Evolutionary conservation across 495 filamentous ascomycete genomes (phyloP).

Genomic region (Podospora didyma): DNA sequence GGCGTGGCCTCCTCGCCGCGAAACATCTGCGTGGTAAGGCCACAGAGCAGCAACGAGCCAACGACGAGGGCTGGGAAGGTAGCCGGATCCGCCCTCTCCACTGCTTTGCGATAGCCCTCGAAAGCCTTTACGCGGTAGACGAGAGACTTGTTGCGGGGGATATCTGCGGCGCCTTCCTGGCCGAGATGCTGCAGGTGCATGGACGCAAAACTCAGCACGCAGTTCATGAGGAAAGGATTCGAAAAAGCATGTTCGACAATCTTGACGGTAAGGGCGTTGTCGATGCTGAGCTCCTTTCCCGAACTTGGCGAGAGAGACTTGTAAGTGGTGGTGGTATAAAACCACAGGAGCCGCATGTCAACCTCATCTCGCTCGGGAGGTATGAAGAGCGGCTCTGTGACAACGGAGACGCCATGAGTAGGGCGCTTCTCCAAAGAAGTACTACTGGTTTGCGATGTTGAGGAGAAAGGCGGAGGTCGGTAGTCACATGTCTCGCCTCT

Average conservation of each 20-base stretch:
- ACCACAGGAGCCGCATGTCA: slow-evolving; percentile 42
- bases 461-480: slow-evolving; percentile 2
- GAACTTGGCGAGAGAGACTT: slow-evolving; percentile 34
- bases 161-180: slow-evolving; percentile 1
- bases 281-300: slow-evolving; percentile 24
- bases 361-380: slow-evolving; percentile 21
- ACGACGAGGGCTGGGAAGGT: slow-evolving; percentile 39
- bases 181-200: slow-evolving; percentile 21
- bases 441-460: neutral
- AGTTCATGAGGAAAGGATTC: slow-evolving; percentile 48
- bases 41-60: slow-evolving; percentile 39
- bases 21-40: slow-evolving; percentile 38
- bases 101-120: slow-evolving; percentile 40
- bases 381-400: slow-evolving; percentile 35
- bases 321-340: slow-evolving; percentile 36
- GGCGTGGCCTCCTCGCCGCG: slow-evolving; percentile 32
- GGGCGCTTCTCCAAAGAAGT: neutral
- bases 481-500: slow-evolving; percentile 44
- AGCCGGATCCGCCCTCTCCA: slow-evolving; percentile 32
- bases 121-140: slow-evolving; percentile 40
- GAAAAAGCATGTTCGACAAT: slow-evolving; percentile 44
- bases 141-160: slow-evolving; percentile 17
- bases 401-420: neutral
- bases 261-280: slow-evolving; percentile 36
- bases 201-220: slow-evolving; percentile 43